Conservation (phyloP, 129 eudicot genomes). For the Artemisia argyi region DNA sequence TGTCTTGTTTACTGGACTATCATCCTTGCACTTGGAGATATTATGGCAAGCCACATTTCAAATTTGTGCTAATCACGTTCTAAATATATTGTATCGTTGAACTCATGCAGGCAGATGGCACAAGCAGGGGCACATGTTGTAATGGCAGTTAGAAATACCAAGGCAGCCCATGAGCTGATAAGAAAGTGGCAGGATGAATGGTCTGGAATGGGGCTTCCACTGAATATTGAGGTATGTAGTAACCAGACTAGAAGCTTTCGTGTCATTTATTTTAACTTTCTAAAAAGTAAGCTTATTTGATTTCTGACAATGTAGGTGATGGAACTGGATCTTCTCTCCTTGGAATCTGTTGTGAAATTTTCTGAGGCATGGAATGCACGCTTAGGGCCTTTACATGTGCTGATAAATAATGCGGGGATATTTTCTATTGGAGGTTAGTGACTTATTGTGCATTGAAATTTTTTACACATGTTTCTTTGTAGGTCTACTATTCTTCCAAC, state of each 20-base stretch:
- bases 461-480: background rate
- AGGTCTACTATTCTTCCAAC: too few species aligned
- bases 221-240: slow-evolving; percentile 74
- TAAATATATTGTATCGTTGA: background rate
- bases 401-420: slow-evolving; percentile 93
- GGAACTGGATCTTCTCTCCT: slow-evolving; percentile 89
- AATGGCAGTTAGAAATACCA: slow-evolving; percentile 92
- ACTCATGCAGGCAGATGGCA: slow-evolving; percentile 71
- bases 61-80: background rate
- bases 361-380: slow-evolving; percentile 94
- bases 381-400: slow-evolving; percentile 74
- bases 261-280: background rate
- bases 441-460: slow-evolving; percentile 7
- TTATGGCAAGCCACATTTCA: background rate
- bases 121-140: slow-evolving; percentile 90
- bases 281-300: slow-evolving; percentile 8
- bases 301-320: slow-evolving; percentile 49
- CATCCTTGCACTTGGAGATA: slow-evolving; percentile 6
- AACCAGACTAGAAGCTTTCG: background rate
- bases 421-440: slow-evolving; percentile 89
- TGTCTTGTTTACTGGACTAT: background rate
- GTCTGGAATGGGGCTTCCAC: slow-evolving; percentile 84
- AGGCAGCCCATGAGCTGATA: slow-evolving; percentile 66
- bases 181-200: slow-evolving; percentile 84
- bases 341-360: slow-evolving; percentile 85